Base-by-base conservation (phyloP, 1,284 basidiomycete species). In the Coriolopsis trogii region DNA sequence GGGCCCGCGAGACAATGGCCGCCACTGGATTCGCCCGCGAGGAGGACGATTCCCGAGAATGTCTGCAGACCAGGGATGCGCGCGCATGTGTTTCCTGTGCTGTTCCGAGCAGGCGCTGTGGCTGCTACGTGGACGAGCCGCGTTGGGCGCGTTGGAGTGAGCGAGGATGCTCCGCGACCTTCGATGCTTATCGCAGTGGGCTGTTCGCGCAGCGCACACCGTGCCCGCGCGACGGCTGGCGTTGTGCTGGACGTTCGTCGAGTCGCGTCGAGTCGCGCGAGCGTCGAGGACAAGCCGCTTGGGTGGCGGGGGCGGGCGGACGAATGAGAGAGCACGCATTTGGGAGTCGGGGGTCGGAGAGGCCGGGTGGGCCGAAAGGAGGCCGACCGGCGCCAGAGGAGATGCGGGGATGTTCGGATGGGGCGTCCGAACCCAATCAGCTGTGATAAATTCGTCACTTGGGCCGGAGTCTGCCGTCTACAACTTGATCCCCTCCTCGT, bases 371-470 rank as follows among this genome's bases (percentile, higher is more conserved):
- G 51, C 54, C 58, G 54, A 52, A n/a, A n/a, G n/a, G n/a, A n/a
- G n/a, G n/a, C n/a, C n/a, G n/a, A n/a, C n/a, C n/a, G 38, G 29
- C 18, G 16, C 33, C 55, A 50, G 55, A 40, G 30, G 39, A 29
- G 20, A 31, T n/a, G 41, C 56, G 56, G 56, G 44, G 31, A 41
- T 33, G 30, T 52, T 59, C 58, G 58, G 58, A 51, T 46, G 26
- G 4, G 13, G n/a, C 21, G 42, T 50, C 57, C 53, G 53, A 55
- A 52, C 41, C 58, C 58, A 59, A 59, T 59, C 58, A 59, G 44
- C 52, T 45, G 54, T 37, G 51, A 59, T 59, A 59, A 59, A 59
- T 59, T 59, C 58, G 58, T 59, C 58, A 59, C 9, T 43, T 21
- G 10, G 20, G 24, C 34, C 44, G 28, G 47, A 10, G 7, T 18